Evolutionary conservation across 2,329 filamentous ascomycete species (phyloP), one percentile per base, ranked within the genome.

Genomic region (Hypoxylon rubiginosum): DNA sequence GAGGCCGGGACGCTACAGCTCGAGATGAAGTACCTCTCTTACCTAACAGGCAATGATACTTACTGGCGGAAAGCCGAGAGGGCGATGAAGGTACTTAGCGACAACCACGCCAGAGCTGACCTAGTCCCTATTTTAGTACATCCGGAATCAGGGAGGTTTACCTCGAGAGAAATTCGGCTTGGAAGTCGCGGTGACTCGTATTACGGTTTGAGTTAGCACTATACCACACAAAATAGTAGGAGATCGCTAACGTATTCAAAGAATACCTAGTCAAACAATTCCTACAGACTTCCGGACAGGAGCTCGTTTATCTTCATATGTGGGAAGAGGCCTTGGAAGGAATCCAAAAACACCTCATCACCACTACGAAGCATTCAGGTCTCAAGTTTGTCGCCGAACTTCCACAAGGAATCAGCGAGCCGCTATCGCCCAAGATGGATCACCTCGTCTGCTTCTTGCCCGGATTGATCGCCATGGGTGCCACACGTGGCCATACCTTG

Each of bases 201-300:
- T 81, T 98, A 98, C 80, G 92, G 70, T 70, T 43, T 39, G 21
- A 36, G 68, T 69, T 46, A 17, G 21, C 24, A 26, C 34, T 30
- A 30, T 21, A 50, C 13, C 32, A 43, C 32, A 43, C 13, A 13
- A 43, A 32, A 28, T 21, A 21, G 5, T n/a, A 9, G 8, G 9
- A 5, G 21, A 28, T 48, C 36, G 21, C 51, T 45, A 53, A 53
- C 19, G 19, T 26, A 41, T 30, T 30, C 21, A 21, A 58, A 66
- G 67, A 98, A 80, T 97, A 98, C 78, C 87, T 98, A 50, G 95
- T 97, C 82, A 98, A 98, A 82, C 95, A 98, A 79, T 97, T 96
- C 76, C 84, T 97, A 15, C 95, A 98, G 79, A 98, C 95, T 7
- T 91, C 91, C 56, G 88, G 91, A 75, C 85, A 93, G 73, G 94